phyloP scores from a whole-genome alignment of 305 asterid species.

The Plantago coronopus region DNA sequence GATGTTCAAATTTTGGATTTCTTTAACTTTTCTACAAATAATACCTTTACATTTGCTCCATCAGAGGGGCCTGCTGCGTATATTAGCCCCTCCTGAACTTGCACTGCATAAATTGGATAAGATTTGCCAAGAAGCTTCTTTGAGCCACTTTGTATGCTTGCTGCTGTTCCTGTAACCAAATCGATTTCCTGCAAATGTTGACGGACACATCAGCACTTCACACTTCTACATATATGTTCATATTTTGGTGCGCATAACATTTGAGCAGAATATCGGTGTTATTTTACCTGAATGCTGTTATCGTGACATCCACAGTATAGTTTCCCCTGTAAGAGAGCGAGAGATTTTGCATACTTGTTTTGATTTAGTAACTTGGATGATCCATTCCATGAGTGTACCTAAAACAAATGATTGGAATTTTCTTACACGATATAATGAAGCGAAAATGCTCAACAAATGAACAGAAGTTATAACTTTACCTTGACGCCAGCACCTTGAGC shows the following conservation, averaged over 20 bases:
- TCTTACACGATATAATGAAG: not conserved
- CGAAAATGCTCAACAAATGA: not conserved
- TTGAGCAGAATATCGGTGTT: not conserved
- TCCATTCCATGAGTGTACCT: constrained; percentile 79
- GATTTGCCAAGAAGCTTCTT: constrained; percentile 64
- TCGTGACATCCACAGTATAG: constrained; percentile 79
- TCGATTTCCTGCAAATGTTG: constrained; percentile 54
- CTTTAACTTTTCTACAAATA: not conserved
- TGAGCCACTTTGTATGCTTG: constrained; percentile 60
- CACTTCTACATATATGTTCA: not conserved
- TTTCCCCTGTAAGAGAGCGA: constrained; percentile 62
- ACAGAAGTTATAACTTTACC: constrained; percentile 29
- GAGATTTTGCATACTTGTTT: constrained; percentile 51
- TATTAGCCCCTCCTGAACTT: constrained; percentile 60
- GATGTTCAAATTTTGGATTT: not conserved
- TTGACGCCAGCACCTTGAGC: constrained; percentile 81
- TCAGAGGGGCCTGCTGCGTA: constrained; percentile 67
- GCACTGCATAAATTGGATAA: constrained; percentile 52
- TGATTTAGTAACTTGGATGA: constrained; percentile 56
- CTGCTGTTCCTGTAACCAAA: constrained; percentile 61
- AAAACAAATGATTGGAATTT: constrained; percentile 1
- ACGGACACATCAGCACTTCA: not conserved
- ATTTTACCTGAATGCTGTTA: constrained; percentile 69
- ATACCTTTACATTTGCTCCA: constrained; percentile 73
- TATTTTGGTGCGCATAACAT: not conserved